Percentiles rank a stretch among this genome's conserved stretches.
Evolutionary conservation across 306 rosid genomes (phyloP).

Genomic region (Cucumis sativus): DNA sequence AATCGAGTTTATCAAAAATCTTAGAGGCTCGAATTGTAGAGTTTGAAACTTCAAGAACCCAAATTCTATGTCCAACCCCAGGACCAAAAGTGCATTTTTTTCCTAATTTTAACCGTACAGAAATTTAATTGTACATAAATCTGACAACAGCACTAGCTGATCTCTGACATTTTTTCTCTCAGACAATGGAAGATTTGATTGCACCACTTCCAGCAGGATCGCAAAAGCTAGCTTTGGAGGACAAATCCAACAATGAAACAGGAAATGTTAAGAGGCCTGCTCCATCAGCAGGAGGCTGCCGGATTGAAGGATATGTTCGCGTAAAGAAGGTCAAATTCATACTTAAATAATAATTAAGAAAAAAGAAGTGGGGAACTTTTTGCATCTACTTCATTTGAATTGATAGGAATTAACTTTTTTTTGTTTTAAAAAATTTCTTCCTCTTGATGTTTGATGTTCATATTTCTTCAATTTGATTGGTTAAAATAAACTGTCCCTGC

Average conservation of each 20-base stretch:
- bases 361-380: background rate
- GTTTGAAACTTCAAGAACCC: background rate
- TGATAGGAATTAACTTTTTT: background rate
- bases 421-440: background rate
- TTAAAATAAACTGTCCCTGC: background rate
- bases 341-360: background rate
- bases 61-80: background rate
- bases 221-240: conserved; percentile 45
- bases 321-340: conserved; percentile 63
- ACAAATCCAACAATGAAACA: conserved; percentile 37
- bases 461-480: background rate
- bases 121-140: background rate
- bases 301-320: conserved; percentile 83
- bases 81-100: background rate
- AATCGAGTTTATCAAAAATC: no score
- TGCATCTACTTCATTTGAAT: background rate
- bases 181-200: conserved; percentile 68
- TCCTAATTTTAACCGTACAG: background rate
- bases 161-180: conserved; percentile 17
- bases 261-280: conserved; percentile 66
- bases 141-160: conserved; percentile 12
- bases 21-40: background rate
- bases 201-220: conserved; percentile 45
- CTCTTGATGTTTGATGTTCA: background rate
- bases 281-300: conserved; percentile 83